phyloP scores from a whole-genome alignment of 306 rosid genomes.

The Citrullus amarus region DNA sequence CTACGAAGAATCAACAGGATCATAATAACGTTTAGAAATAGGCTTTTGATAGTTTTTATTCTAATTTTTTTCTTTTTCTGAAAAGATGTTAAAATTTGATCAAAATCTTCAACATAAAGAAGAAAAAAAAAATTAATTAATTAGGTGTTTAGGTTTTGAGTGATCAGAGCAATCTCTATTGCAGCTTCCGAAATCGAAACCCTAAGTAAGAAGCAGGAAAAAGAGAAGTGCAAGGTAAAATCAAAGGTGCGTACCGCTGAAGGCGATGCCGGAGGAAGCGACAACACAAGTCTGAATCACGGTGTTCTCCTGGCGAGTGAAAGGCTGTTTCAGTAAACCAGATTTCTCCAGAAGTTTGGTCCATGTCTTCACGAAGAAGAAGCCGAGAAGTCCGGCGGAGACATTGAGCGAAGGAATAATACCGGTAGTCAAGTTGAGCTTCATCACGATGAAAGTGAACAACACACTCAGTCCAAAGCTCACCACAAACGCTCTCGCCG shows the following conservation, averaged over 20 bases:
- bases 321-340: neutral
- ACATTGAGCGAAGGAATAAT: constrained; percentile 9
- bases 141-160: neutral
- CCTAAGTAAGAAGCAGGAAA: neutral
- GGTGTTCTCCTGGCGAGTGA: constrained; percentile 16
- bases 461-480: constrained; percentile 10
- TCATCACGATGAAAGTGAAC: constrained; percentile 12
- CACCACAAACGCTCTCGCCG: constrained; percentile 7
- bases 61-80: neutral
- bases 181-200: neutral
- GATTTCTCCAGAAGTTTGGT: constrained; percentile 11
- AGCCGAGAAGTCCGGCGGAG: constrained; percentile 12
- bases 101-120: neutral
- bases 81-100: neutral
- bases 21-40: neutral
- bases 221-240: neutral
- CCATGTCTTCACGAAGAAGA: constrained; percentile 17
- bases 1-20: neutral
- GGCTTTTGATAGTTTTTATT: neutral
- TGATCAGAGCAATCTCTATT: neutral
- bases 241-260: constrained; percentile 3
- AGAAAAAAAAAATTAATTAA: neutral
- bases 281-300: constrained; percentile 17
- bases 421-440: constrained; percentile 12
- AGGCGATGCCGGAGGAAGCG: constrained; percentile 17